Conservation (phyloP, 2,329 filamentous ascomycete genomes). For the Alternaria solani region DNA sequence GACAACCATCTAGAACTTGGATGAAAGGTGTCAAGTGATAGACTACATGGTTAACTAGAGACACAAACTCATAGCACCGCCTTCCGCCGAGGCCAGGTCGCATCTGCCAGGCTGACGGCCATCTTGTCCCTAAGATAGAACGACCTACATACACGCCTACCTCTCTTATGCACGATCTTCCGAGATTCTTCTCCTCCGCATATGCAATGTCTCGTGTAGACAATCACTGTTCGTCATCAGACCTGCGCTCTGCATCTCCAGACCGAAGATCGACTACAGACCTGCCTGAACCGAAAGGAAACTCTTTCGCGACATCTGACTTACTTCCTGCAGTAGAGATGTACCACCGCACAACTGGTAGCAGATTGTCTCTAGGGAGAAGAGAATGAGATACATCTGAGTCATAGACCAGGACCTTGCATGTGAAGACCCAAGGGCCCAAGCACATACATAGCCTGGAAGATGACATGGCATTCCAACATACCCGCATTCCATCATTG, state of each 20-base stretch:
- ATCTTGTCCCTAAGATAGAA: constrained; percentile 11
- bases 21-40: background rate
- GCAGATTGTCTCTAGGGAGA: background rate
- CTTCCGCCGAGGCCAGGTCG: background rate
- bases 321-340: background rate
- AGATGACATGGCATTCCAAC: background rate
- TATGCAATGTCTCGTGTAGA: constrained; percentile 11
- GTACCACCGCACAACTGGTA: background rate
- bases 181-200: constrained; percentile 12
- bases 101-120: background rate
- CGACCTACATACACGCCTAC: constrained; percentile 1
- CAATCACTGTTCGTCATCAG: constrained; percentile 8
- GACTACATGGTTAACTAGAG: background rate
- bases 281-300: background rate
- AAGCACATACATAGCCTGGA: background rate
- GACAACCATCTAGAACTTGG: background rate
- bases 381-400: background rate
- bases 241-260: background rate
- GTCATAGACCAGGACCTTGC: background rate
- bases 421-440: background rate
- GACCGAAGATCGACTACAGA: background rate
- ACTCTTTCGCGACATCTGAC: background rate
- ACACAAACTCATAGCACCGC: background rate
- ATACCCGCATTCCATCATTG: background rate
- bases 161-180: constrained; percentile 9